Evolutionary conservation across 2,329 filamentous ascomycete genomes (phyloP), one percentile per base, ranked within the genome.

Genomic region (Emergomyces pasteurianus): DNA sequence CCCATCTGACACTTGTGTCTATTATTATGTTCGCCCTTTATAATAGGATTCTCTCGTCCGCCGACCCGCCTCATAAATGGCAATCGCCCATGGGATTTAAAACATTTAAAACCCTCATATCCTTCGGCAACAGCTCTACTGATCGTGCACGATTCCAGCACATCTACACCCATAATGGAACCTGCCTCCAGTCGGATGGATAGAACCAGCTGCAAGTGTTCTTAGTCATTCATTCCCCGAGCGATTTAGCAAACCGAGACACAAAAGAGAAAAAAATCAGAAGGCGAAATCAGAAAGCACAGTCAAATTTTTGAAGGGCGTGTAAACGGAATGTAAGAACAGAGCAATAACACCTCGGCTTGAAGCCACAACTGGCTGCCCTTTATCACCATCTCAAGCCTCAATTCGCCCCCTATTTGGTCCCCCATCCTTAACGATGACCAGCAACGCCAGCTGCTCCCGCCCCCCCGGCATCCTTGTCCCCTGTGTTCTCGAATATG

Each of bases 331-430:
- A 42, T 12, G 14, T 42, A 1, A 16, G 18, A 59, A 42, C 47
- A 72, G 65, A 78, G 74, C 63, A 81, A 80, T 62, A 68, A 71
- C 12, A 86, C 87, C 0, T 75, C 85, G 1, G 81, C 81, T 23
- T 88, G 88, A 14, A 87, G 88, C 3, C 80, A 83, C 21, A 80
- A 80, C 1, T 92, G 89, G 89, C 80, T 82, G 12, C 81, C 88
- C 64, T 86, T 85, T 67, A 86, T 86, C 7, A 79, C 83, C 8
- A 42, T 16, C 38, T 16, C 38, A 42, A 42, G 38, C 38, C 40
- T 7, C n/a, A 14, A 18, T 43, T 43, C 40, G 31, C 3, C 18
- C 4, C 40, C 40, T 18, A 8, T 10, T 42, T 18, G 16, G 16
- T 43, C 16, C 2, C 6, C 40, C 16, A 43, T n/a, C 8, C 40